A percentile compares a stretch with the other conserved stretches of the same genome.
These are phyloP conservation scores for Lentinula novae-zelandiae DNA, from an alignment of 1,284 basidiomycete species.

Conservation along the genomic window DNA sequence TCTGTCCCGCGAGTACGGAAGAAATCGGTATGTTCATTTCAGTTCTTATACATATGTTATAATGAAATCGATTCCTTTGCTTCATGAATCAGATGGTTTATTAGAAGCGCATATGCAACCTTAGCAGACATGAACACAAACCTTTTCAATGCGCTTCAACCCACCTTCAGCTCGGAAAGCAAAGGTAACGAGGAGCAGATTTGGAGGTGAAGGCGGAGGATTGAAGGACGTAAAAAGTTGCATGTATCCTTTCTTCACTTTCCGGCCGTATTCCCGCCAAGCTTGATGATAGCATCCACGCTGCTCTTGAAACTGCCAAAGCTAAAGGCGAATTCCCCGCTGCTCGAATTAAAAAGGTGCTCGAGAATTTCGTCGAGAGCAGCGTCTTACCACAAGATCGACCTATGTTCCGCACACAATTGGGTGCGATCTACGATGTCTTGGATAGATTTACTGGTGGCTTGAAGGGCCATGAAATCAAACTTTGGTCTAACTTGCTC, in stretches of 20 bases:
- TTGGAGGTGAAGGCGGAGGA: background rate
- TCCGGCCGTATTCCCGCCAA: slow-evolving; percentile 93
- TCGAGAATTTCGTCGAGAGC: slow-evolving; percentile 85
- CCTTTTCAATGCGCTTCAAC: background rate
- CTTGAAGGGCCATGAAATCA: slow-evolving; percentile 84
- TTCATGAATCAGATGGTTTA: too few species aligned
- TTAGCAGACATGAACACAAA: too few species aligned
- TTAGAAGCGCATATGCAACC: too few species aligned
- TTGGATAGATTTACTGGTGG: slow-evolving; percentile 84
- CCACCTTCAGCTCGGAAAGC: background rate
- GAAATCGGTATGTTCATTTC: too few species aligned
- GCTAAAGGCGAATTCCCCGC: slow-evolving; percentile 86
- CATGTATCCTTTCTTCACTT: slow-evolving; percentile 77
- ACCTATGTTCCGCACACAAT: slow-evolving; percentile 70
- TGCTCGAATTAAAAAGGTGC: slow-evolving; percentile 73
- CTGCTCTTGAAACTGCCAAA: slow-evolving; percentile 75
- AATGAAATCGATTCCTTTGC: too few species aligned
- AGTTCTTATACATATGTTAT: too few species aligned
- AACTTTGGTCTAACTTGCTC: slow-evolving; percentile 70
- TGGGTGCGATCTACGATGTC: slow-evolving; percentile 72
- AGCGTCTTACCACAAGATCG: slow-evolving; percentile 78
- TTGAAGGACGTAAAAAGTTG: background rate
- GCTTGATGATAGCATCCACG: slow-evolving; percentile 85
- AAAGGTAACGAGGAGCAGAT: background rate
- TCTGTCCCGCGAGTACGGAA: too few species aligned